Conservation (phyloP, 1,284 basidiomycete genomes). For the Omphalotus olearius region DNA sequence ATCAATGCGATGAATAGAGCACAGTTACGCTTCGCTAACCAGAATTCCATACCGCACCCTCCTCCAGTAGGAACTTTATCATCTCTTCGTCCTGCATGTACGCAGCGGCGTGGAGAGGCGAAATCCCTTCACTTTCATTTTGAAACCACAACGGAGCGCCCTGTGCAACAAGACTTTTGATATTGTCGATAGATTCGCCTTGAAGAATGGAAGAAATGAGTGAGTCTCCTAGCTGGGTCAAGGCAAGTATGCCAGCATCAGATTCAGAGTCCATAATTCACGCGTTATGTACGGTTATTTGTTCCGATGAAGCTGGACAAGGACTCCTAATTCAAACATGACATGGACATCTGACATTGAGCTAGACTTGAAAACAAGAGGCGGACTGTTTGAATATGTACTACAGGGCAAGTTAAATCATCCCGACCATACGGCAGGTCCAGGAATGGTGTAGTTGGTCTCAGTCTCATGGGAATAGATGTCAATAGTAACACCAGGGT, state of each 20-base stretch:
- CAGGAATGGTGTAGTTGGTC: conserved; percentile 35
- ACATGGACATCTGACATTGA: not conserved
- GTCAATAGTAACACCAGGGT: conserved; percentile 32
- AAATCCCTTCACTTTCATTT: conserved; percentile 77
- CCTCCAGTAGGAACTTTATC: conserved; percentile 65
- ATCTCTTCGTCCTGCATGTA: conserved; percentile 65
- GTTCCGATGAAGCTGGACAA: not conserved
- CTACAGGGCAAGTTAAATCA: not conserved
- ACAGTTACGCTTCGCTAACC: conserved; percentile 36
- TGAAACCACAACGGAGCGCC: conserved; percentile 93
- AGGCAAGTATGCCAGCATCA: conserved; percentile 38
- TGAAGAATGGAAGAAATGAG: conserved; percentile 59
- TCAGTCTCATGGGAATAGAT: conserved; percentile 27
- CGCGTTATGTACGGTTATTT: not conserved
- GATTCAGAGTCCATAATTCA: conserved; percentile 13
- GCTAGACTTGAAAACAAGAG: too few species aligned
- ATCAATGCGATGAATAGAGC: conserved; percentile 2
- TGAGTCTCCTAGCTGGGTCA: conserved; percentile 48
- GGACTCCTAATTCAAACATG: not conserved
- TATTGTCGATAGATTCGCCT: conserved; percentile 40
- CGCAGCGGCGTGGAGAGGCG: conserved; percentile 86
- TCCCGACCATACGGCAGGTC: conserved; percentile 17
- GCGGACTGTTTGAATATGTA: too few species aligned
- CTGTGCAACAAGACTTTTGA: conserved; percentile 56
- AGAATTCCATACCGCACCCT: conserved; percentile 91